Conservation (phyloP, 495 filamentous ascomycete genomes). For the Lasiosphaeris hirsuta region DNA sequence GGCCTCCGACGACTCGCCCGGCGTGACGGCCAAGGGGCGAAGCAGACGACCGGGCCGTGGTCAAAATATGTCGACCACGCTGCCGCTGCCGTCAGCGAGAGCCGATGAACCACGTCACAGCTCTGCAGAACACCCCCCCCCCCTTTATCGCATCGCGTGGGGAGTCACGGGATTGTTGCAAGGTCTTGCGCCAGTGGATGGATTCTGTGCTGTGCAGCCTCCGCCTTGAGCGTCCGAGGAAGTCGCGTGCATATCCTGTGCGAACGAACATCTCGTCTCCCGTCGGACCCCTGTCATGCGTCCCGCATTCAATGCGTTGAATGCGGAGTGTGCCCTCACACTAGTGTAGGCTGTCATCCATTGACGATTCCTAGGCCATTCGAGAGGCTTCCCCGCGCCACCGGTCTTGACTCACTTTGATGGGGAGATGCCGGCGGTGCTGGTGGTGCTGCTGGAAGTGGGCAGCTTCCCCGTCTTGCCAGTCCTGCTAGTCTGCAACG, state of each 20-base stretch:
- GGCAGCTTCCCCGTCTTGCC: no score
- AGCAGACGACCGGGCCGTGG: no score
- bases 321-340: conserved; percentile 18
- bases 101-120: conserved; percentile 10
- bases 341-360: conserved; percentile 6
- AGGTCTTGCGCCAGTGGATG: conserved; percentile 16
- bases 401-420: conserved; percentile 17
- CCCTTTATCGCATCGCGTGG: conserved; percentile 10
- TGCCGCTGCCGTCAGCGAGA: no score
- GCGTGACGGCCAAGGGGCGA: no score
- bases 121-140: background rate
- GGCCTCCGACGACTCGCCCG: no score
- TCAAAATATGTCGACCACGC: no score
- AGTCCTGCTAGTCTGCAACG: no score
- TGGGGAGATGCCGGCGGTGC: background rate
- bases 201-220: conserved; percentile 11
- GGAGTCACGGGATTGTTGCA: conserved; percentile 22
- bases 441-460: background rate
- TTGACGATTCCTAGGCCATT: background rate
- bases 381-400: background rate
- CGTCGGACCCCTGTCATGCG: conserved; percentile 32
- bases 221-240: conserved; percentile 3
- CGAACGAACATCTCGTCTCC: conserved; percentile 10
- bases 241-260: conserved; percentile 9
- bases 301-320: conserved; percentile 25